Evolutionary conservation across 2,329 filamentous ascomycete species (phyloP), one percentile per base, ranked within the genome.

Genomic region (Microdochium nivale): DNA sequence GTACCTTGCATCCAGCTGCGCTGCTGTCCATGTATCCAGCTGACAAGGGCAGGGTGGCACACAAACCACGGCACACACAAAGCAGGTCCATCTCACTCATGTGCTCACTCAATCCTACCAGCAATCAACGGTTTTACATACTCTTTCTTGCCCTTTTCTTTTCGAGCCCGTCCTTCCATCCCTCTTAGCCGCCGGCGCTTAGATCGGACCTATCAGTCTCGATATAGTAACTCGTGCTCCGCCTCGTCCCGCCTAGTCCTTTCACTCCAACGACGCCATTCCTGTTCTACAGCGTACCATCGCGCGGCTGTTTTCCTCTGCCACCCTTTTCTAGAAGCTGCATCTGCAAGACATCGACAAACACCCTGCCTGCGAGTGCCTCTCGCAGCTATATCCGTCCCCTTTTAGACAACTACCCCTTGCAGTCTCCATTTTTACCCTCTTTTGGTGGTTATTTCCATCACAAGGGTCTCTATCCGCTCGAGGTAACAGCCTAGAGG

Each of bases 391-490:
- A 44, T 19, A 44, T 19, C 19, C 21, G 40, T 44, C 40, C 40
- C 40, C 59, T 59, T 59, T 58, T 59, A 62, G 57, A 56, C 59
- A 59, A 55, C 59, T 57, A 58, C 62, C 60, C 60, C 60, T 59
- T 58, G 57, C 56, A 53, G 55, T 53, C 50, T 55, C 52, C 55
- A 59, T 57, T 59, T 60, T 61, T 56, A 62, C 59, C 57, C 53
- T 55, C 51, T 54, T 56, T 53, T 50, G 54, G 40, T 56, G 56
- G 52, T 60, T 63, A 60, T 62, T 62, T 63, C 54, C 52, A 61
- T 58, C 50, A 51, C 55, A 60, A 58, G 53, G 52, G 54, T 59
- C 62, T 65, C 62, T 62, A 63, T 62, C 62, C 63, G 61, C 63
- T 60, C 54, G 49, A 51, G 53, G 50, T 50, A 46, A 33, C 48